Percentiles rank a stretch among this genome's conserved stretches.
Evolutionary conservation across 306 rosid genomes (phyloP).

Genomic region (Alnus glutinosa): DNA sequence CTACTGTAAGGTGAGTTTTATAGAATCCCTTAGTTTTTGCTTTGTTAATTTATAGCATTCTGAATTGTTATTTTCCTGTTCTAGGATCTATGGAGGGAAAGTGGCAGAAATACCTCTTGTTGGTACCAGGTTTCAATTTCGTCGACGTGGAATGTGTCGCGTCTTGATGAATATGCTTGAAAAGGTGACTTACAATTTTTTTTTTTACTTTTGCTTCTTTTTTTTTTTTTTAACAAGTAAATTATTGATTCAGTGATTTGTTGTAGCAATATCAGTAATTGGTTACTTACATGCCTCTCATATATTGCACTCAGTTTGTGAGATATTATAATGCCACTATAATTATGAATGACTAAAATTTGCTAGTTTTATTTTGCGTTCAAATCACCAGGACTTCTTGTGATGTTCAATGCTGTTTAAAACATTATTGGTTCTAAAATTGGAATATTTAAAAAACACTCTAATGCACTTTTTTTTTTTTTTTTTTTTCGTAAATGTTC

Average conservation of each 20-base stretch:
- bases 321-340: too few relatives aligned
- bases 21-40: constrained; percentile 17
- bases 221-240: too few relatives aligned
- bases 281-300: too few relatives aligned
- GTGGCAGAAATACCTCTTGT: constrained; percentile 91
- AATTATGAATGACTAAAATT: too few relatives aligned
- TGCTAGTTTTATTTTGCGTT: background rate
- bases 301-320: too few relatives aligned
- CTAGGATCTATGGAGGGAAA: constrained; percentile 70
- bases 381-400: background rate
- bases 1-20: constrained; percentile 67
- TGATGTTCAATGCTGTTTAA: background rate
- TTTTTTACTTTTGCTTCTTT: background rate
- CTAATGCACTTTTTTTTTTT: background rate
- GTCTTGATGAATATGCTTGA: constrained; percentile 78
- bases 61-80: constrained; percentile 21
- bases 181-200: constrained; percentile 45
- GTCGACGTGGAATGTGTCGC: constrained; percentile 90
- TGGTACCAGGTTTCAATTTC: constrained; percentile 72
- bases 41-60: constrained; percentile 8
- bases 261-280: background rate
- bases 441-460: background rate
- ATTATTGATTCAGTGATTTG: background rate
- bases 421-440: background rate
- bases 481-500: background rate